Percentiles rank a stretch among this genome's conserved stretches.
Evolutionary conservation across 2,329 filamentous ascomycete species (phyloP).

Genomic region (Aspergillus proliferans): DNA sequence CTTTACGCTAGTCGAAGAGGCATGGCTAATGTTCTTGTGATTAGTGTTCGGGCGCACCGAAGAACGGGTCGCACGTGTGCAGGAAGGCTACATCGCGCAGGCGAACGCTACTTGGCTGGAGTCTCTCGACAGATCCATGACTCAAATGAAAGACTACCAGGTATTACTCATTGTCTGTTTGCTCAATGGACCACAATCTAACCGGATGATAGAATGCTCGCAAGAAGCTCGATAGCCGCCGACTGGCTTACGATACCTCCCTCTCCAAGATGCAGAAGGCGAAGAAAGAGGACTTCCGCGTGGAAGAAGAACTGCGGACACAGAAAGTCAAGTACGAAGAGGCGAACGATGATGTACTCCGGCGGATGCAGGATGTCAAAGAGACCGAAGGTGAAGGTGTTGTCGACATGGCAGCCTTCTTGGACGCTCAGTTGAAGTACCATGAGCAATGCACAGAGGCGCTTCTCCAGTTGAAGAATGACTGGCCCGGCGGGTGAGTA

Average conservation of each 20-base stretch:
- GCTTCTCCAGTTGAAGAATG: conserved; percentile 61
- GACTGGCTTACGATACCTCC: conserved; percentile 85
- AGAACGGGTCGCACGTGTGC: conserved; percentile 76
- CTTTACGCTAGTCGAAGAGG: background rate
- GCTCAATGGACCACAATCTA: background rate
- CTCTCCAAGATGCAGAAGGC: conserved; percentile 86
- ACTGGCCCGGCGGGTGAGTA: conserved; percentile 50
- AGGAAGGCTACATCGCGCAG: conserved; percentile 73
- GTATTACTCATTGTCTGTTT: conserved; percentile 43
- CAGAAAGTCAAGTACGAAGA: conserved; percentile 97
- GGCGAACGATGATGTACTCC: conserved; percentile 81
- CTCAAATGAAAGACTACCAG: conserved; percentile 98
- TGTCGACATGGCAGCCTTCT: conserved; percentile 68
- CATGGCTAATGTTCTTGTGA: conserved; percentile 3
- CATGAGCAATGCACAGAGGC: conserved; percentile 87
- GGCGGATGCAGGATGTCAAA: conserved; percentile 94
- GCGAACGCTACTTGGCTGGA: conserved; percentile 83
- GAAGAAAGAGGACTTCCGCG: conserved; percentile 86
- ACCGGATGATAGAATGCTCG: conserved; percentile 56
- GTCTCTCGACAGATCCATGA: conserved; percentile 78
- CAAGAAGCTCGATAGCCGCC: conserved; percentile 87
- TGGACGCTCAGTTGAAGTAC: conserved; percentile 85
- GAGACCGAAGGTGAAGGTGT: conserved; percentile 82
- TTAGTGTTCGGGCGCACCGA: conserved; percentile 75
- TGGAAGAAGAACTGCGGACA: conserved; percentile 84